These are phyloP conservation scores for Austropuccinia psidii DNA, from an alignment of 1,284 basidiomycete genomes.

Conservation along the genomic window DNA sequence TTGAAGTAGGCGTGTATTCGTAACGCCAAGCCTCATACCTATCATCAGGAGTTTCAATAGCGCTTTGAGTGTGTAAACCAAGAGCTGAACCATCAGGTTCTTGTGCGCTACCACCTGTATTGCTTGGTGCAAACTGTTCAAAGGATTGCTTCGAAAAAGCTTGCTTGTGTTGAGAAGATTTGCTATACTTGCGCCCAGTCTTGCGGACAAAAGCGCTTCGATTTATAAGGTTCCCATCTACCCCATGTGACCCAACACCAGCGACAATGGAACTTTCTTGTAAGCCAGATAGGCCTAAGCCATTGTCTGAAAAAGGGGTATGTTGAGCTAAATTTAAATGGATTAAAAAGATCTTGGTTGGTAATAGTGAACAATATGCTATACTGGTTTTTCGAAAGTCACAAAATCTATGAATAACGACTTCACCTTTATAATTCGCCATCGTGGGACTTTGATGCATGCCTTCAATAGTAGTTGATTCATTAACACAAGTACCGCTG, in stretches of 20 bases:
- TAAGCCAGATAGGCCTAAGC: conserved; percentile 23
- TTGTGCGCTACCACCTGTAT: neutral
- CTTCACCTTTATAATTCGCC: no score
- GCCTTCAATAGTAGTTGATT: neutral
- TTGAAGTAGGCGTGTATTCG: conserved; percentile 42
- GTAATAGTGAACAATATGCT: no score
- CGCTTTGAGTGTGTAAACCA: neutral
- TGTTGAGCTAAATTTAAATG: neutral
- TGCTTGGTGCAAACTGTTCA: neutral
- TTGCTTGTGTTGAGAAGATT: conserved; percentile 8
- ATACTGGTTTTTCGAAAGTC: no score
- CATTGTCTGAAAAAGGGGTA: neutral
- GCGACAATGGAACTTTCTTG: conserved; percentile 7
- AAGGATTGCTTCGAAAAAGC: neutral
- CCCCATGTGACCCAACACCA: neutral
- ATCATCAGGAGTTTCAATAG: conserved; percentile 39
- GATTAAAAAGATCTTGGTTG: neutral
- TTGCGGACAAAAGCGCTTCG: conserved; percentile 13
- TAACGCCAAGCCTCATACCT: conserved; percentile 44
- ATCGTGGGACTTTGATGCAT: conserved; percentile 4
- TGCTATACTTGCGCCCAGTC: conserved; percentile 28
- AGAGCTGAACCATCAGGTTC: conserved; percentile 2
- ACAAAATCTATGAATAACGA: no score
- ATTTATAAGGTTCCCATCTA: no score
- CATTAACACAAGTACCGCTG: conserved; percentile 10